Conservation (phyloP, 1,284 basidiomycete genomes). For the Ceratobasidium sp. region DNA sequence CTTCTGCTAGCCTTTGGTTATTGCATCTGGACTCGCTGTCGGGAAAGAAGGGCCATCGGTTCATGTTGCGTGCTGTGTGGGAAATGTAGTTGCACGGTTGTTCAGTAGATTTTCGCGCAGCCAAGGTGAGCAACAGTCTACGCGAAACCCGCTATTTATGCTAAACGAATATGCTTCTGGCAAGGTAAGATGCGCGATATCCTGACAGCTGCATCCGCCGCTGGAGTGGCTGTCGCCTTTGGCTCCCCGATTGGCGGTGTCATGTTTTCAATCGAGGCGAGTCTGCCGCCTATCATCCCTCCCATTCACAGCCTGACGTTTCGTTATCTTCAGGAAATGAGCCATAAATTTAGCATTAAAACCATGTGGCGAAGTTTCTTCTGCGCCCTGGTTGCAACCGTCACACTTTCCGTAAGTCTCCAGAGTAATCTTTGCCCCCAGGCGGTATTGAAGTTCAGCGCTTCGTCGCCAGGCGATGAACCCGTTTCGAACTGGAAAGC, state of each 20-base stretch:
- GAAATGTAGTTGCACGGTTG: constrained; percentile 81
- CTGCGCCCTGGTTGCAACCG: constrained; percentile 95
- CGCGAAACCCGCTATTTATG: neutral
- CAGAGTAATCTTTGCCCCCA: neutral
- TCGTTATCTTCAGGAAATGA: constrained; percentile 85
- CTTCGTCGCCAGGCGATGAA: constrained; percentile 93
- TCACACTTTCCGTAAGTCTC: constrained; percentile 84
- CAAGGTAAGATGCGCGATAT: constrained; percentile 95
- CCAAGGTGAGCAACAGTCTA: constrained; percentile 66
- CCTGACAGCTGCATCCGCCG: constrained; percentile 93
- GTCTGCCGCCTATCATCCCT: neutral
- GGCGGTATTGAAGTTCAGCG: neutral
- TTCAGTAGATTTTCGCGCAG: constrained; percentile 86
- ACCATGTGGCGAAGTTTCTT: constrained; percentile 99
- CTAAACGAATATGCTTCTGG: neutral
- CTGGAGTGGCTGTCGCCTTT: constrained; percentile 97
- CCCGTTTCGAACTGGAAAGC: constrained; percentile 96
- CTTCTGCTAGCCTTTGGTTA: constrained; percentile 80
- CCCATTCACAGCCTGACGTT: neutral
- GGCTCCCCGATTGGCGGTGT: constrained; percentile 98
- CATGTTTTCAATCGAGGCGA: constrained; percentile 76
- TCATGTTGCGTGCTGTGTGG: constrained; percentile 95
- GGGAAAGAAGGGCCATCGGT: constrained; percentile 99
- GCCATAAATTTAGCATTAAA: constrained; percentile 92
- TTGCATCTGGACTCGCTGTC: constrained; percentile 95